Evolutionary conservation across 768 basidiomycete genomes (phyloP), one percentile per base, ranked within the genome.

Genomic region (Termitomyces titanicus): DNA sequence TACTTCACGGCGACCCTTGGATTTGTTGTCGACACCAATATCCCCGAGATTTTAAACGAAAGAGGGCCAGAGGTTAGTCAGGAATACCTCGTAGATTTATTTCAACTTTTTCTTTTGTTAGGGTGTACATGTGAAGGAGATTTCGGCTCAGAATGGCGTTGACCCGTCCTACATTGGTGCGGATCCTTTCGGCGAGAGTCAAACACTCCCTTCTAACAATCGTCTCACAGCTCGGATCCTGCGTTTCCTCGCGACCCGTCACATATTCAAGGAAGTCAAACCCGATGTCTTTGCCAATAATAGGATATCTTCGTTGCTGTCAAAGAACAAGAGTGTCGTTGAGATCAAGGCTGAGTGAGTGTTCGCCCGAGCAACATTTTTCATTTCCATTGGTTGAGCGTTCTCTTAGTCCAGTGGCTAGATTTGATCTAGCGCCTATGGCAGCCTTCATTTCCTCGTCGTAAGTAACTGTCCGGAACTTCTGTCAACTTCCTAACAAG

Each of bases 51-150:
- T 13, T 56, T 77, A 42, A 63, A 65, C 5, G 69, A 65, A 29
- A 69, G 67, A 17, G 72, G 73, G 9, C 61, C 63, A 2, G 39
- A 57, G 31, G 57, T 58, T 12, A 20, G 54, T 33, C 4, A 31
- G 5, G 31, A 13, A n/a, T 40, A 49, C 64, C 52, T 33, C 8
- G 15, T 5, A 18, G 24, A 33, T 63, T 61, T 38, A 20, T n/a
- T 27, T 24, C 31, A n/a, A 56, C n/a, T n/a, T n/a, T 38, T 31
- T 22, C 20, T 25, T 20, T 34, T 35, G 24, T 33, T 42, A 70
- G 66, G 72, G 72, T 6, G 60, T 72, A 18, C 70, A 75, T 38
- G 68, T 68, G 6, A 63, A 68, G 17, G 68, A 72, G 11, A 73
- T 75, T 17, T 67, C 72, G 3, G 62, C 65, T 13, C 48, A 58